A percentile compares a stretch with the other conserved stretches of the same genome.
phyloP scores from a whole-genome alignment of 306 rosid species.

The Alnus rubra region DNA sequence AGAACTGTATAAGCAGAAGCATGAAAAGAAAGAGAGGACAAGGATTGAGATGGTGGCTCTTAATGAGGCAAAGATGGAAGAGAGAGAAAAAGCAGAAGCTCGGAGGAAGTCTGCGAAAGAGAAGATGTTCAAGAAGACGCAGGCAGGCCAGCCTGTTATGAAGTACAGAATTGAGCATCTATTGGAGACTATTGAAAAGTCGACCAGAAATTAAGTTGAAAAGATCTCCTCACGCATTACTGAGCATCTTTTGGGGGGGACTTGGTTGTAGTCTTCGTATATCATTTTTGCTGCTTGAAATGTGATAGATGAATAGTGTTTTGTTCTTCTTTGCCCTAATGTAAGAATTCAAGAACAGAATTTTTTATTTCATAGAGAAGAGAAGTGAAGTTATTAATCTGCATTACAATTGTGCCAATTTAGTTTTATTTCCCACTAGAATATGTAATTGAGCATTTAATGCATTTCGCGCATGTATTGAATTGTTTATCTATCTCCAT shows the following conservation, averaged over 20 bases:
- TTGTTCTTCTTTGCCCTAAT: background rate
- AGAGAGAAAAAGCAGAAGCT: conserved; percentile 51
- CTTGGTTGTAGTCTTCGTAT: background rate
- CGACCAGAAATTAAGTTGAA: conserved; percentile 29
- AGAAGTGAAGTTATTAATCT: conserved; percentile 5
- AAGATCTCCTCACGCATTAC: conserved; percentile 17
- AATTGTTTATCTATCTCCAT: no score
- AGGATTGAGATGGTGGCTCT: conserved; percentile 64
- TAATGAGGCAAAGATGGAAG: conserved; percentile 52
- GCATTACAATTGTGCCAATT: background rate
- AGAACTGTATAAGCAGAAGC: conserved; percentile 53
- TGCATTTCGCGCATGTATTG: background rate
- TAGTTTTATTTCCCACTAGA: background rate
- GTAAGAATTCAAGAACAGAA: conserved; percentile 1
- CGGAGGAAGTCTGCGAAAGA: conserved; percentile 56
- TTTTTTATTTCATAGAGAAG: background rate
- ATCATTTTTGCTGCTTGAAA: conserved; percentile 4
- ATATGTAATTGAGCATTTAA: background rate
- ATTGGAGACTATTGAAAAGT: conserved; percentile 65
- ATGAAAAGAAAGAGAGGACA: conserved; percentile 59
- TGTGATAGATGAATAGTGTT: background rate
- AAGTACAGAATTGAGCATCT: conserved; percentile 78
- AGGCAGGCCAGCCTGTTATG: conserved; percentile 85
- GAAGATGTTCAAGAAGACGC: conserved; percentile 70
- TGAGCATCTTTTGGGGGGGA: background rate